phyloP scores from a whole-genome alignment of 352 stramenopile genomes.

The Elongisporangium anandrum region DNA sequence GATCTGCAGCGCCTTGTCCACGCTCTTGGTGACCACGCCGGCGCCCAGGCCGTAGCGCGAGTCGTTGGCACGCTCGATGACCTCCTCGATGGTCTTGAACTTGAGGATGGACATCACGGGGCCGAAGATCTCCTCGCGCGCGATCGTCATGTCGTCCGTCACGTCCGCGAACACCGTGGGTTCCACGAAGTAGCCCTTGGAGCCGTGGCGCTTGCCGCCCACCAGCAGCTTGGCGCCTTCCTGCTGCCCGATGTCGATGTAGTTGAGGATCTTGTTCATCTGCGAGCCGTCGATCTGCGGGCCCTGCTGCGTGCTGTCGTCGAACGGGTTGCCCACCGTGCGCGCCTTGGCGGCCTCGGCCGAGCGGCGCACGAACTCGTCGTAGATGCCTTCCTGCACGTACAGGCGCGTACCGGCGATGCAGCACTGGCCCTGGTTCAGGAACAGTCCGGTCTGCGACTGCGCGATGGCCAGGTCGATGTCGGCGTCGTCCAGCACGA shows the following conservation, averaged over 20 bases:
- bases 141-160: constrained; percentile 84
- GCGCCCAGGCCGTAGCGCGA: constrained; percentile 85
- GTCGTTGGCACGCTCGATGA: constrained; percentile 84
- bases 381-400: constrained; percentile 88
- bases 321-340: constrained; percentile 54
- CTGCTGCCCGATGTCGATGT: constrained; percentile 69
- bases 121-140: constrained; percentile 92
- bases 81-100: constrained; percentile 88
- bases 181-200: constrained; percentile 87
- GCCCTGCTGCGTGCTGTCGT: constrained; percentile 29
- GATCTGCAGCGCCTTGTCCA: constrained; percentile 86
- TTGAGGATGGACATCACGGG: constrained; percentile 87
- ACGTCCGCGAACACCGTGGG: constrained; percentile 90
- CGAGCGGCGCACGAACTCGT: constrained; percentile 75
- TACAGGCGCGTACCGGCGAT: constrained; percentile 79
- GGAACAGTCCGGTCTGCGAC: constrained; percentile 65
- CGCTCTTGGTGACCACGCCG: constrained; percentile 85
- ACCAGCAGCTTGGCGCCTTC: constrained; percentile 83
- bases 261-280: constrained; percentile 85
- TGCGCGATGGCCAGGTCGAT: constrained; percentile 50
- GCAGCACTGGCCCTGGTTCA: constrained; percentile 88
- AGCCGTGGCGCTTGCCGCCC: constrained; percentile 68
- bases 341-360: constrained; percentile 46
- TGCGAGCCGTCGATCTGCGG: constrained; percentile 60
- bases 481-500: constrained; percentile 71